Percentiles rank a stretch among this genome's conserved stretches.
phyloP scores from a whole-genome alignment of 768 basidiomycete species.

The Panaeolus cyanescens region DNA sequence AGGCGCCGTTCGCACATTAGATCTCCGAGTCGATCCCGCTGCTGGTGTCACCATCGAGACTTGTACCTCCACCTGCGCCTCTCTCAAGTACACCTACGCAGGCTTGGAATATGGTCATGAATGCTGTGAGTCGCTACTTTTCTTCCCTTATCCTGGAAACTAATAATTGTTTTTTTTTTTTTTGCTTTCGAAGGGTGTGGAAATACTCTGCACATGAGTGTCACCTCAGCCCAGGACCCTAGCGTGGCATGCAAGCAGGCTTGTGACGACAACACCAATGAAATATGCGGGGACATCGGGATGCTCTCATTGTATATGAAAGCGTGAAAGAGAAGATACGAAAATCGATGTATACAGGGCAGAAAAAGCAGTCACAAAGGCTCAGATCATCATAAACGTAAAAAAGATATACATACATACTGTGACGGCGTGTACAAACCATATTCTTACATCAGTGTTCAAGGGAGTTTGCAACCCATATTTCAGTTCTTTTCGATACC shows the following conservation, averaged over 20 bases:
- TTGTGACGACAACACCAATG: constrained; percentile 55
- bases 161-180: too few relatives aligned
- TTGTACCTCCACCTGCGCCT: constrained; percentile 6
- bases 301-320: not conserved
- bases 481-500: constrained; percentile 2
- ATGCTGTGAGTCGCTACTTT: constrained; percentile 16
- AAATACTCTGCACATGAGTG: not conserved
- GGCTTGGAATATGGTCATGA: constrained; percentile 14
- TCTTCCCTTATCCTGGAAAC: not conserved
- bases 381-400: too few relatives aligned
- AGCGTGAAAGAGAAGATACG: too few relatives aligned
- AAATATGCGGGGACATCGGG: constrained; percentile 47
- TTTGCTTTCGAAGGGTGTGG: constrained; percentile 10
- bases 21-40: not conserved
- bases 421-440: not conserved
- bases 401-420: not conserved
- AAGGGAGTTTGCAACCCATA: not conserved
- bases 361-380: too few relatives aligned
- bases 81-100: constrained; percentile 3
- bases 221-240: constrained; percentile 29
- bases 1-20: not conserved
- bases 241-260: constrained; percentile 47
- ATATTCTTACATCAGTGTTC: not conserved
- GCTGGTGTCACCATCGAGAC: constrained; percentile 8
- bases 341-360: too few relatives aligned